Conservation (phyloP, 495 filamentous ascomycete genomes). For the Daldinia decipiens region DNA sequence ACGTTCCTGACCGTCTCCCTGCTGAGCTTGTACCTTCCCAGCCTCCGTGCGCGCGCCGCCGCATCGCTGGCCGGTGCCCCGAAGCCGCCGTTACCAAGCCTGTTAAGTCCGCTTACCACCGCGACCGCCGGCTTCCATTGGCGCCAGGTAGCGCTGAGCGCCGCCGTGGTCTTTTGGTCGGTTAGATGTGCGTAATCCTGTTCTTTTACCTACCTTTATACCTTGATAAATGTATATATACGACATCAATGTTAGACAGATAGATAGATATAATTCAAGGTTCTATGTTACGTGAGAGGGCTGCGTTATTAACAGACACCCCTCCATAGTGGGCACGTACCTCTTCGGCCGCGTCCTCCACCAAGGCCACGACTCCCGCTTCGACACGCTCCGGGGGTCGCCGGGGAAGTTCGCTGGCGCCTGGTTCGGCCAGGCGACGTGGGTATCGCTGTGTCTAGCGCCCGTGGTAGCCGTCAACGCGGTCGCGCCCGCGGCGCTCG, state of each 20-base stretch:
- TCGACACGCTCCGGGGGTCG: conserved; percentile 66
- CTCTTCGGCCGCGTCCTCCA: conserved; percentile 66
- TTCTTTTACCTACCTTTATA: no score
- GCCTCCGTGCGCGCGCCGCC: conserved; percentile 60
- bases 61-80: conserved; percentile 49
- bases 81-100: conserved; percentile 59
- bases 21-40: conserved; percentile 67
- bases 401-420: conserved; percentile 64
- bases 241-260: no score
- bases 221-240: neutral
- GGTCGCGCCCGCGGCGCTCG: conserved; percentile 59
- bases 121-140: conserved; percentile 62
- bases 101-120: conserved; percentile 51
- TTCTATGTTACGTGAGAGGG: neutral
- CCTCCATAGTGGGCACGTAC: conserved; percentile 64
- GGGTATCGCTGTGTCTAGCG: conserved; percentile 70
- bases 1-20: conserved; percentile 69
- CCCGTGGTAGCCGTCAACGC: conserved; percentile 69
- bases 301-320: neutral
- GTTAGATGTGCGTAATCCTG: conserved; percentile 56
- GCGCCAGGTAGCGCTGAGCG: conserved; percentile 68
- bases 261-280: no score
- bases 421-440: conserved; percentile 68
- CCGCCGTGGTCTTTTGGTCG: conserved; percentile 67
- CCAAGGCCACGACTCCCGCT: conserved; percentile 67